Base-by-base conservation (phyloP, 345 rosid genomes). In the Trapa incisa region DNA sequence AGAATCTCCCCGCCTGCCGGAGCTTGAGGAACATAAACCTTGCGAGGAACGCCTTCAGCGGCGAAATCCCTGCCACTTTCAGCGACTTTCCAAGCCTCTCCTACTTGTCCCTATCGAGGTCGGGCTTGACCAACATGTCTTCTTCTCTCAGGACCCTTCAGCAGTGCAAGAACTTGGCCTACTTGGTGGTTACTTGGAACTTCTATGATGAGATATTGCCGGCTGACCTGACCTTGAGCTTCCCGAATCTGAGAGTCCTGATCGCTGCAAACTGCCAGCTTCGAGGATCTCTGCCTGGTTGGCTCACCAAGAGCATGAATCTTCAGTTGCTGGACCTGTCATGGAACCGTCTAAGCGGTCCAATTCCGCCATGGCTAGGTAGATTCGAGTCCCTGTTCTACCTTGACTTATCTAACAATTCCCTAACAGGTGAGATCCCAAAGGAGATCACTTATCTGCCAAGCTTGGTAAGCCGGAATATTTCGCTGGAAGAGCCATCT, bases 291-390 rank as follows among this genome's bases (percentile, higher is more conserved):
- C 57, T 91, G 37, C 93, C 97, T 1, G 70, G 53, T 0, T 91
- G 97, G 97, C 76, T 91, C 76, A 77, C 65, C n/a, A 61, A 50
- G 17, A 76, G 87, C 68, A 36, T 41, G 15, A 78, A 81, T 12
- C 81, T 91, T 81, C 87, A 88, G 80, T 35, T 91, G 75, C 65
- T 91, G 76, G 97, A 91, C 84, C 80, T 91, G 66, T 91, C 97
- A 9, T 88, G 92, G 97, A 91, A 88, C 78, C 75, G 65, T 7
- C 83, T 88, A 10, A 61, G 61, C 1, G 97, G 97, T 61, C 74
- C 15, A 48, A 83, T 91, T 16, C 96, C 97, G 12, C 67, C 74
- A 3, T 71, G 73, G 73, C 37, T 71, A 5, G 68, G 73, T 16
- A 10, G 43, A 4, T 71, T 71, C 48, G 15, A 52, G 33, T 71